Conservation (phyloP, 495 filamentous ascomycete genomes). For the Physcia stellaris region DNA sequence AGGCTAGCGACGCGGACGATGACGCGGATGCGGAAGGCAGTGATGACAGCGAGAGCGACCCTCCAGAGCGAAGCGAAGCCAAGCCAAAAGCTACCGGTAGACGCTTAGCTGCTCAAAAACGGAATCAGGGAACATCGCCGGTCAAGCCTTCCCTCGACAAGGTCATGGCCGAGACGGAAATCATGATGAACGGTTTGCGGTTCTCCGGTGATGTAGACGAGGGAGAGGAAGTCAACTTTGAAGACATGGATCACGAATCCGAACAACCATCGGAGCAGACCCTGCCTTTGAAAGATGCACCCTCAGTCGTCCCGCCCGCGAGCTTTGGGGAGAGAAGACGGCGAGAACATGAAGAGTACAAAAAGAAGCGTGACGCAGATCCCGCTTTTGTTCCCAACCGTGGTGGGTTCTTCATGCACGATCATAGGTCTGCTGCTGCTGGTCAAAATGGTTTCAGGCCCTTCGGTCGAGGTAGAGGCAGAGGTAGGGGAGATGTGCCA, state of each 20-base stretch:
- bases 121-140: constrained; percentile 21
- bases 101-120: constrained; percentile 28
- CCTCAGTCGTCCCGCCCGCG: constrained; percentile 23
- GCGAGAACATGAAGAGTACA: constrained; percentile 81
- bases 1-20: constrained; percentile 65
- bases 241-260: constrained; percentile 35
- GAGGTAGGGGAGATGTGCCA: constrained; percentile 39
- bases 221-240: constrained; percentile 50
- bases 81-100: constrained; percentile 23
- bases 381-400: constrained; percentile 91
- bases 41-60: constrained; percentile 58
- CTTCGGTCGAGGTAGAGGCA: constrained; percentile 46
- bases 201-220: constrained; percentile 43
- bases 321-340: constrained; percentile 53
- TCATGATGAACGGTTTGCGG: constrained; percentile 76
- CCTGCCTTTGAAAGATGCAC: constrained; percentile 20
- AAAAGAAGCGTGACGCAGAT: constrained; percentile 74
- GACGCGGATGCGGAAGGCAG: constrained; percentile 61
- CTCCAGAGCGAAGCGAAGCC: constrained; percentile 29
- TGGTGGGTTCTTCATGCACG: constrained; percentile 94
- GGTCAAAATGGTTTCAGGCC: constrained; percentile 64
- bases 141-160: constrained; percentile 10
- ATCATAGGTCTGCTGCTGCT: constrained; percentile 65
- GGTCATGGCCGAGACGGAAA: constrained; percentile 50
- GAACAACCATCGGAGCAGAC: constrained; percentile 19